phyloP scores from a whole-genome alignment of 495 filamentous ascomycete genomes.

The Aspergillus conjunctus region DNA sequence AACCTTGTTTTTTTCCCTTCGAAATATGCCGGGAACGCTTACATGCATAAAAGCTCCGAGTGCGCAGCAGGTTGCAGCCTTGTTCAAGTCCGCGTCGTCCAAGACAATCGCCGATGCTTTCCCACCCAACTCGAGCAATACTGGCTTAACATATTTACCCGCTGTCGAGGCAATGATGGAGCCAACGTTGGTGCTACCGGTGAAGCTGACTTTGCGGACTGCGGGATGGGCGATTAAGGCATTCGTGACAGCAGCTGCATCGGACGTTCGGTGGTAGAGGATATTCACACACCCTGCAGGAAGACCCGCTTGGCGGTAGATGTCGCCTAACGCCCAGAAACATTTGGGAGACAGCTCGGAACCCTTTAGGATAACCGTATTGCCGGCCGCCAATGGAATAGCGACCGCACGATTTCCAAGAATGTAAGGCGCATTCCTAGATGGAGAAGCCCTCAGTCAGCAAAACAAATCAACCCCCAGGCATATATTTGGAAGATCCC shows the following conservation, averaged over 20 bases:
- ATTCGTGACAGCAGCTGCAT: slow-evolving; percentile 57
- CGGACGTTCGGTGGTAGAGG: slow-evolving; percentile 52
- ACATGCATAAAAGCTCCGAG: slow-evolving; percentile 58
- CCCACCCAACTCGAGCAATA: slow-evolving; percentile 64
- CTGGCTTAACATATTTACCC: slow-evolving; percentile 58
- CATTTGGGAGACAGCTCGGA: slow-evolving; percentile 75
- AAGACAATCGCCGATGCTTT: slow-evolving; percentile 62
- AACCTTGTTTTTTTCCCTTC: background rate
- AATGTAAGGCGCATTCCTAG: slow-evolving; percentile 65
- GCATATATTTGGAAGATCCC: background rate
- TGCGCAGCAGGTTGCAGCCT: slow-evolving; percentile 54
- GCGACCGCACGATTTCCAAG: slow-evolving; percentile 66
- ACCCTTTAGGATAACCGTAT: slow-evolving; percentile 75
- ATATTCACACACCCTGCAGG: slow-evolving; percentile 60
- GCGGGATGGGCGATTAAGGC: slow-evolving; percentile 57
- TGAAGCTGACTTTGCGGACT: slow-evolving; percentile 66
- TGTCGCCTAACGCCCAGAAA: slow-evolving; percentile 69
- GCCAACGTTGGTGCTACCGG: slow-evolving; percentile 59
- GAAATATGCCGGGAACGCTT: slow-evolving; percentile 19
- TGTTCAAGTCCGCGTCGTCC: slow-evolving; percentile 60
- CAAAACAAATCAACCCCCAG: background rate
- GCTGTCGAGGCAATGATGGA: slow-evolving; percentile 58
- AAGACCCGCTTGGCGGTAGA: slow-evolving; percentile 74
- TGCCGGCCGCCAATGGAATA: slow-evolving; percentile 80
- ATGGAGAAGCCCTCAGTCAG: slow-evolving; percentile 13